A percentile compares a stretch with the other conserved stretches of the same genome.
phyloP scores from a whole-genome alignment of 2,329 filamentous ascomycete genomes.

The Ophiosphaerella herpotricha region DNA sequence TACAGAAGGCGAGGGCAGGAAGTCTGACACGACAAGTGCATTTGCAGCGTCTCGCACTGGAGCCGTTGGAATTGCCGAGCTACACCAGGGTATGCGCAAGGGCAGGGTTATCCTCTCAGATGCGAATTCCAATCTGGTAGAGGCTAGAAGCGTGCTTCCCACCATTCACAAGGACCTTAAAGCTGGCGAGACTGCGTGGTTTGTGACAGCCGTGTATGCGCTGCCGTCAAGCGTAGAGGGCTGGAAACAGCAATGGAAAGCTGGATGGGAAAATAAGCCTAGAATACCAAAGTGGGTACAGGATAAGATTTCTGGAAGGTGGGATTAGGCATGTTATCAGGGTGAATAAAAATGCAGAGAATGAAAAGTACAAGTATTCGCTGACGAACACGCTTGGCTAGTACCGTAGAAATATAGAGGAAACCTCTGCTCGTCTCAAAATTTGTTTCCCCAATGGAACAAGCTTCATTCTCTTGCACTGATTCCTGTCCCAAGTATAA shows the following conservation, averaged over 20 bases:
- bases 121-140: constrained; percentile 77
- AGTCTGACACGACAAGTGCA: constrained; percentile 35
- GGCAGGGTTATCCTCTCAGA: constrained; percentile 75
- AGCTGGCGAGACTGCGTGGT: constrained; percentile 65
- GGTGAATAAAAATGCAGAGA: neutral
- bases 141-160: constrained; percentile 73
- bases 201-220: constrained; percentile 73
- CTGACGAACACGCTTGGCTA: neutral
- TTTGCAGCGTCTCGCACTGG: constrained; percentile 56
- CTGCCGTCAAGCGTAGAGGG: constrained; percentile 63
- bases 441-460: too few relatives aligned
- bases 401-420: neutral
- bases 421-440: too few relatives aligned
- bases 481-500: neutral
- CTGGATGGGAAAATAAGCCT: constrained; percentile 63
- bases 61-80: constrained; percentile 56
- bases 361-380: constrained; percentile 2
- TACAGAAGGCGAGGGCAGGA: constrained; percentile 29
- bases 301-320: constrained; percentile 52
- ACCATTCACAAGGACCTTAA: constrained; percentile 67
- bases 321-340: constrained; percentile 12
- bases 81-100: constrained; percentile 49
- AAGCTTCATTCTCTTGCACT: neutral
- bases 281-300: constrained; percentile 64
- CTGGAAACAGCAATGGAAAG: constrained; percentile 48